Evolutionary conservation across 2,329 filamentous ascomycete species (phyloP).

Genomic region (Epichloe scottii): DNA sequence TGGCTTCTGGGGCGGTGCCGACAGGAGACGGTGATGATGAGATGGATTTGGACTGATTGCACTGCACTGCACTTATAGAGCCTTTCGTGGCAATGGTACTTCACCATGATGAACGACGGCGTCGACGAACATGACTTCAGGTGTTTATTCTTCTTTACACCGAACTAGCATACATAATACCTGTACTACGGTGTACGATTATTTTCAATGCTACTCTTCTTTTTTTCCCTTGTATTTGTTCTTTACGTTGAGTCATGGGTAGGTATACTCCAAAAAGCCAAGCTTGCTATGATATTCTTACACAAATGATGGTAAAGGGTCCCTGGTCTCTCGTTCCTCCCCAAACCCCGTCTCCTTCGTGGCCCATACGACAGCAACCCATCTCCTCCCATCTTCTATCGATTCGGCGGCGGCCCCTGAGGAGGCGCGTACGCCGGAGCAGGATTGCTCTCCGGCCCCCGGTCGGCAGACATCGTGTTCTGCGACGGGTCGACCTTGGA

Average conservation of each 20-base stretch:
- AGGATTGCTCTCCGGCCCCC: constrained; percentile 13
- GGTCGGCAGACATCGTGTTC: constrained; percentile 16
- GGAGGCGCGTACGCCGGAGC: constrained; percentile 27
- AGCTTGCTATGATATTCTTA: background rate
- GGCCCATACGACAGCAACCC: too few relatives aligned
- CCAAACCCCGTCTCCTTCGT: background rate
- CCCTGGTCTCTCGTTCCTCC: background rate
- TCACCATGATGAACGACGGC: background rate
- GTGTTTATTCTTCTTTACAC: background rate
- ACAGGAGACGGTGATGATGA: constrained; percentile 40
- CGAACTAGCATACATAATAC: background rate
- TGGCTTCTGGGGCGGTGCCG: constrained; percentile 4
- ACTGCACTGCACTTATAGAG: background rate
- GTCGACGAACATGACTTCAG: too few relatives aligned
- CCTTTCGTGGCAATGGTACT: background rate
- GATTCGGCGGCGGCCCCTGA: constrained; percentile 33
- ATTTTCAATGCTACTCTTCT: background rate
- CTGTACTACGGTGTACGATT: background rate
- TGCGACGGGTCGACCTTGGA: constrained; percentile 43
- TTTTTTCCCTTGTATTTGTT: background rate
- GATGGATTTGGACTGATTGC: constrained; percentile 50
- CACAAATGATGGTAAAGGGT: background rate
- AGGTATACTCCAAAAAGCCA: background rate
- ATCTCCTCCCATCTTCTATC: background rate
- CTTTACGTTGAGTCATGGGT: background rate